Base-by-base conservation (phyloP, 2,329 filamentous ascomycete species). In the Aureobasidium namibiae region DNA sequence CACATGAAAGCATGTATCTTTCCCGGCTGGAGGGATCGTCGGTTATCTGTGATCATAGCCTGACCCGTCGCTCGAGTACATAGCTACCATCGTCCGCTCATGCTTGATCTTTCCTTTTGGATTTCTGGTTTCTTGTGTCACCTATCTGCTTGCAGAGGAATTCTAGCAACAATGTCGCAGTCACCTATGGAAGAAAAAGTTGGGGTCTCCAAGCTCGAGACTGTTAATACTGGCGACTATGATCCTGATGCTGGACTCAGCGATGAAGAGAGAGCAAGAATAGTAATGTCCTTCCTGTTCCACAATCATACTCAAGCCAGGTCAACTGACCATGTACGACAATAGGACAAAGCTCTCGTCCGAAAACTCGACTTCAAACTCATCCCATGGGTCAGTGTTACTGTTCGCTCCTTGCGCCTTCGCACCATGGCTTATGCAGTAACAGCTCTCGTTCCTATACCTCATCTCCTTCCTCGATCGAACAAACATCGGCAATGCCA, bases 401-500 rank as follows among this genome's bases (percentile, higher is more conserved):
- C n/a, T n/a, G n/a, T 16, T 23, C 16, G 18, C n/a, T 23, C 16
- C 31, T 36, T 6, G 21, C 21, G 18, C 23, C 24, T 34, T 26
- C 60, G 59, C 11, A 26, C 29, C 8, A n/a, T 36, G 6, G 44
- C 36, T 34, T 29, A 61, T 45, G 8, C 1, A 4, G 11, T 18
- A n/a, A 34, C 54, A 78, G 80, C 81, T 90, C 13, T 86, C 83
- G 60, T 76, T 90, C 49, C 78, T 91, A 34, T 91, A 91, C 66
- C 78, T 92, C 1, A 79, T 90, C 56, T 87, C 85, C 61, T 91
- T 90, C 70, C 79, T 91, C 24, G 74, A 77, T 60, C 67, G 86
- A 14, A 91, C 89, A 26, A 92, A 94, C 66, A 89, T 92, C 61
- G 89, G 89, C 45, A 94, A 80, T 73, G 90, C 82, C 2, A 82